Percentiles rank a stretch among this genome's conserved stretches.
Evolutionary conservation across 83 land plant genomes (phyloP).

Genomic region (Picea abies): DNA sequence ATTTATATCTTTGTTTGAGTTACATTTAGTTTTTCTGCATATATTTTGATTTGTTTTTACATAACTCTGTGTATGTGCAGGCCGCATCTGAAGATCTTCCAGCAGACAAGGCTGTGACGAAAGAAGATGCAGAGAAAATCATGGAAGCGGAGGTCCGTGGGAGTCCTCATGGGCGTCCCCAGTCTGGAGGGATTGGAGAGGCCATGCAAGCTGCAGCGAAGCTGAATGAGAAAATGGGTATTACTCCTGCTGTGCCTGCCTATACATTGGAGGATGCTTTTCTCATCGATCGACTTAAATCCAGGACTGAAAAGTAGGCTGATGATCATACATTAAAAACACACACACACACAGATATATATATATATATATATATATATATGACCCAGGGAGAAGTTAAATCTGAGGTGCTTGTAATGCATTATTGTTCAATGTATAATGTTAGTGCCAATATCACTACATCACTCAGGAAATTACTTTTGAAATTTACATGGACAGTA

Average conservation of each 20-base stretch:
- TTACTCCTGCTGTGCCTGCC: not conserved
- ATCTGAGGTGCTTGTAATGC: too few relatives aligned
- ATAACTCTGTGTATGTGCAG: constrained; percentile 10
- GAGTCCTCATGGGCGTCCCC: constrained; percentile 18
- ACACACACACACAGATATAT: too few relatives aligned
- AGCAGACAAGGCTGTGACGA: constrained; percentile 44
- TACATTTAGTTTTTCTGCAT: not conserved
- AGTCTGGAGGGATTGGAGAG: constrained; percentile 41
- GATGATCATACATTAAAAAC: too few relatives aligned
- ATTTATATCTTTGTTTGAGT: not conserved
- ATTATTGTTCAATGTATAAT: too few relatives aligned
- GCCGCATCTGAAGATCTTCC: constrained; percentile 32
- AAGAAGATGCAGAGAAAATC: constrained; percentile 50
- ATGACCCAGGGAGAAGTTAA: too few relatives aligned
- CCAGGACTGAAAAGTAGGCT: too few relatives aligned
- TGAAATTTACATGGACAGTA: too few relatives aligned
- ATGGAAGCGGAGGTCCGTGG: constrained; percentile 41
- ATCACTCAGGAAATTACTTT: too few relatives aligned
- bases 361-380: too few relatives aligned
- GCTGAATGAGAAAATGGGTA: constrained; percentile 20
- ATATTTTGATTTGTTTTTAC: not conserved
- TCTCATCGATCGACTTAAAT: too few relatives aligned
- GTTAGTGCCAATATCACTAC: too few relatives aligned
- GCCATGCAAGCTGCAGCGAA: constrained; percentile 46
- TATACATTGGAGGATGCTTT: not conserved